Evolutionary conservation across 257 asterid genomes (phyloP), one percentile per base, ranked within the genome.

Genomic region (Salvia hispanica): DNA sequence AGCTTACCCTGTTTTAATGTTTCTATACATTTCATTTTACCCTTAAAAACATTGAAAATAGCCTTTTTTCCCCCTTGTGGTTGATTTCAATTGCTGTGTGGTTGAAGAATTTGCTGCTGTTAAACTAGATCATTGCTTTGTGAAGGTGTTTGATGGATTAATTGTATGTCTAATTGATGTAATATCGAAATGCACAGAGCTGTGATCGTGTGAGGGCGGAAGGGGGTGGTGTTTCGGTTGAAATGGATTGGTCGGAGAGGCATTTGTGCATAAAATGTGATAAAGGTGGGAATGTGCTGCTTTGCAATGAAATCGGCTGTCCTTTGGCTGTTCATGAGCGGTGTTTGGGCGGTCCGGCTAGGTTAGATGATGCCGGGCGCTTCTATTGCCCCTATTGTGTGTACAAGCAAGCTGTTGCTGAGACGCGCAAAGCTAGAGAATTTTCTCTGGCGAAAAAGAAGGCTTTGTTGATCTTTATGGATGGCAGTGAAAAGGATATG

Each of bases 311-410:
- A 50, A 75, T 56, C n/a, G 82, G 72, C 33, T 92, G 98, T 74
- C 95, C 93, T 46, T 53, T 90, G 76, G 79, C 83, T 47, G 74
- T 90, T 64, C 97, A 92, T 69, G 82, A 78, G 71, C 55, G 58
- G 33, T 92, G 98, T 76, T 60, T 84, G 81, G 87, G 84, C 14
- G 84, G 80, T 70, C 81, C 84, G 3, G 83, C 86, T 52, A 70
- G 75, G 43, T 77, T 77, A 71, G 89, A 83, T 74, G 89, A 78
- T 15, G 57, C 14, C 14, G 91, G 86, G 5, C 73, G 62, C 72
- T 92, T 87, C 81, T 83, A 77, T 58, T 92, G 98, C 86, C 97
- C 97, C 33, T 82, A 86, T 74, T 92, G 98, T 74, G 66, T 69
- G 4, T 88, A 73, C 75, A 80, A 76, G 76, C 74, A 63, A 77